Base-by-base conservation (phyloP, 768 basidiomycete genomes). In the Lactarius tabidus region DNA sequence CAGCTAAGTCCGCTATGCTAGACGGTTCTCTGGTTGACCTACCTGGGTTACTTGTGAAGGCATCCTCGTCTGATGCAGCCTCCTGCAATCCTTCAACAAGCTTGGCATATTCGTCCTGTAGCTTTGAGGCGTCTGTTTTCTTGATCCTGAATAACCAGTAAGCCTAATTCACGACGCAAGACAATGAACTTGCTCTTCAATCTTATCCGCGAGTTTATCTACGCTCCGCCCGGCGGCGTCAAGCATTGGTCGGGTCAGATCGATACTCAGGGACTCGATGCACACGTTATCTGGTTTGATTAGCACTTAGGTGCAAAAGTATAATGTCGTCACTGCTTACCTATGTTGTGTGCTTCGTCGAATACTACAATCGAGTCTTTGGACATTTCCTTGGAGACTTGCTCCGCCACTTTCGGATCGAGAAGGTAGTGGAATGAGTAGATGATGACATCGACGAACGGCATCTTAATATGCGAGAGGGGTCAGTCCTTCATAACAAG, bases 281-380 rank as follows among this genome's bases (percentile, higher is more conserved):
- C 97, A 99, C 54, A 99, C 97, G 74, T 99, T 99, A 73, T 99
- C 96, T 89, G 68, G 8, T 29, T 28, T 29, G 38, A 31, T 52
- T 62, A 51, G 17, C 15, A 51, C 18, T 60, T 39, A 26, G 51
- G 72, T 17, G 61, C 64, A 51, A 39, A 60, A 38, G 28, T 20
- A 29, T 39, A 48, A 29, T 26, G 45, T 60, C 38, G 61, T 43
- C 43, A 60, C 20, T 31, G 69, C 81, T 63, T 70, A 95, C 95
- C 95, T 59, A 99, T 99, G 74, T 99, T 99, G 76, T 99, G 97
- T 18, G 97, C 97, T 74, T 99, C 97, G 72, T 99, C 97, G 72
- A 99, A 99, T 1, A 99, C 97, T 43, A 99, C 95, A 60, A 99
- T 99, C 35, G 94, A 90, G 74, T 99, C 97, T 72, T 98, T 98